These are phyloP conservation scores for Malus fusca DNA, from an alignment of 306 rosid species.

Conservation along the genomic window DNA sequence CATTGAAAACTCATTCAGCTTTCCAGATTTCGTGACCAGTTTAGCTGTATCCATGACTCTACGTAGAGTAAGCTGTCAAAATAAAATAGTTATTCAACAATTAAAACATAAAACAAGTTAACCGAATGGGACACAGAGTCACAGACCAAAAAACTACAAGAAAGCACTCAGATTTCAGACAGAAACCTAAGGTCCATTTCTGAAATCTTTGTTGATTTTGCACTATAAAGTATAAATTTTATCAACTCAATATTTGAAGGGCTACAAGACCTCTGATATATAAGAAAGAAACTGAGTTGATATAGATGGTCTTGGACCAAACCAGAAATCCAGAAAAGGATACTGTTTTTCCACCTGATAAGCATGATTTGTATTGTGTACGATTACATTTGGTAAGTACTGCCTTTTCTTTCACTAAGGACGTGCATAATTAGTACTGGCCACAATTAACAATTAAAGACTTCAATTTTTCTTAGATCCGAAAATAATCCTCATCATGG, in stretches of 20 bases:
- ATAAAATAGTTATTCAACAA: constrained; percentile 15
- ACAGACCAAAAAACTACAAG: neutral
- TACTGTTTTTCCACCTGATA: neutral
- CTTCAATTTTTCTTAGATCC: neutral
- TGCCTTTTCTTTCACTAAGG: neutral
- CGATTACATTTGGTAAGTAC: neutral
- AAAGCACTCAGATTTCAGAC: neutral
- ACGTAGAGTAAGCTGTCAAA: constrained; percentile 75
- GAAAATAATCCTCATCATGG: neutral
- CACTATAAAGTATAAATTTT: neutral
- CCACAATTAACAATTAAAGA: neutral
- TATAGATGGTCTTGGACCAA: neutral
- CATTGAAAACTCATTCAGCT: constrained; percentile 91
- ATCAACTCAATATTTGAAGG: neutral
- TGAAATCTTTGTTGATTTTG: neutral
- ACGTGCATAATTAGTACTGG: neutral
- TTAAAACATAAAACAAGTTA: neutral
- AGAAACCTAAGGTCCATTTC: neutral
- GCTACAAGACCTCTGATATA: neutral
- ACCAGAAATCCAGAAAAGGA: neutral
- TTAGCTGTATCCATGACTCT: constrained; percentile 96
- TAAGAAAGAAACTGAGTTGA: neutral
- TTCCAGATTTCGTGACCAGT: constrained; percentile 78
- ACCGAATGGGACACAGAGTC: neutral
- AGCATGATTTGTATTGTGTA: neutral